These are phyloP conservation scores for Magnaporthiopsis poae DNA, from an alignment of 2,329 filamentous ascomycete species.

Conservation along the genomic window DNA sequence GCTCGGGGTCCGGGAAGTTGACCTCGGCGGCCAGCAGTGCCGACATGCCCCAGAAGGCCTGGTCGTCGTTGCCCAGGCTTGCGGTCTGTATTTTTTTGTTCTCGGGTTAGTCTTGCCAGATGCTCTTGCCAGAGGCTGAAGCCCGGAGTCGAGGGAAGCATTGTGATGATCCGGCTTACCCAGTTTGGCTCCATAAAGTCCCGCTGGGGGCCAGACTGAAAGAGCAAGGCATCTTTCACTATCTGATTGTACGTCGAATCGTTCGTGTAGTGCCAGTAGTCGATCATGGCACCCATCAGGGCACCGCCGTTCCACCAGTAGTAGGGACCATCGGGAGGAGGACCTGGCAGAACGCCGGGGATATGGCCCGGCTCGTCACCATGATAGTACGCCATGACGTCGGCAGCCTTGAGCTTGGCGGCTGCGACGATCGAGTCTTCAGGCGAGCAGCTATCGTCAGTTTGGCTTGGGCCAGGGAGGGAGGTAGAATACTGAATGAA, in stretches of 20 bases:
- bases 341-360: slow-evolving; percentile 48
- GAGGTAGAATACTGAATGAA: background rate
- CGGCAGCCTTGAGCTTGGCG: slow-evolving; percentile 10
- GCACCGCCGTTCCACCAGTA: slow-evolving; percentile 69
- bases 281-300: slow-evolving; percentile 58
- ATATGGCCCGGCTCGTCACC: slow-evolving; percentile 28
- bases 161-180: background rate
- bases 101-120: background rate
- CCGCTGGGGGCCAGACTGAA: slow-evolving; percentile 44
- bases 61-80: slow-evolving; percentile 56
- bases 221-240: slow-evolving; percentile 40
- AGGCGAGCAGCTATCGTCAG: background rate
- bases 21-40: slow-evolving; percentile 59
- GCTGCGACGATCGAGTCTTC: background rate
- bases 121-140: background rate
- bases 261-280: slow-evolving; percentile 61
- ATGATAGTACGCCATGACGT: slow-evolving; percentile 17
- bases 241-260: slow-evolving; percentile 50
- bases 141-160: background rate
- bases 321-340: slow-evolving; percentile 44
- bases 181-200: slow-evolving; percentile 51
- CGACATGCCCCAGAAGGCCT: slow-evolving; percentile 61
- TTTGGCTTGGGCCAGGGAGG: background rate
- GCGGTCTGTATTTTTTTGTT: slow-evolving; percentile 25
- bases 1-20: slow-evolving; percentile 49